Evolutionary conservation across 2,329 filamentous ascomycete species (phyloP).

Genomic region (Arthrinium phaeospermum): DNA sequence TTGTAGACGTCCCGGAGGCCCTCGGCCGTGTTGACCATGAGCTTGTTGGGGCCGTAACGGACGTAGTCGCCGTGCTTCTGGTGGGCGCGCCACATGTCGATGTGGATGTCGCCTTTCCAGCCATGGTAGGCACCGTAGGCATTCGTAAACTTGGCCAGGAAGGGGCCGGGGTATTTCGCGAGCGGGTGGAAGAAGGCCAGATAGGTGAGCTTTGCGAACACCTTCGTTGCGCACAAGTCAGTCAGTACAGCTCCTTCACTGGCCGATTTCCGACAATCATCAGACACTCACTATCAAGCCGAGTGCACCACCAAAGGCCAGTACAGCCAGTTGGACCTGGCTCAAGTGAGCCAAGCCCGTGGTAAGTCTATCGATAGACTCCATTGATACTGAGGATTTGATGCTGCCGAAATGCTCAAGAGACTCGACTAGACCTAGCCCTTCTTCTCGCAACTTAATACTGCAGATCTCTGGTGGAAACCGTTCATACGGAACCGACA

Average conservation of each 20-base stretch:
- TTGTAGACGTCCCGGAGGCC: conserved; percentile 23
- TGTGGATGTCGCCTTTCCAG: conserved; percentile 57
- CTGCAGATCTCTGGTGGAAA: background rate
- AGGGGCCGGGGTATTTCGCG: conserved; percentile 22
- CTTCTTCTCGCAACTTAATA: background rate
- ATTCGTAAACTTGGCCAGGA: conserved; percentile 52
- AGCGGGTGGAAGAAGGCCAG: conserved; percentile 23
- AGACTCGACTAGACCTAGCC: no score
- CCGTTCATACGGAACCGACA: background rate
- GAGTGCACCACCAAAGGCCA: background rate
- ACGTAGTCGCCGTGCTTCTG: conserved; percentile 47
- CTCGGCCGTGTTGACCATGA: conserved; percentile 24
- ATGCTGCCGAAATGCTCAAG: background rate
- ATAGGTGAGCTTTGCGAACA: background rate
- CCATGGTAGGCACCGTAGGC: conserved; percentile 55
- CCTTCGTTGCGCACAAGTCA: background rate
- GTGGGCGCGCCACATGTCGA: conserved; percentile 57
- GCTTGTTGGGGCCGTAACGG: conserved; percentile 23
- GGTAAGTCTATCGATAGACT: background rate
- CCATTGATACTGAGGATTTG: background rate
- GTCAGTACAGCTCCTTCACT: background rate
- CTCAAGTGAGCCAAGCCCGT: background rate
- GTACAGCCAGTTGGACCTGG: background rate
- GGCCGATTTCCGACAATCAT: no score
- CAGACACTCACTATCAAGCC: background rate